Base-by-base conservation (phyloP, 495 filamentous ascomycete species). In the Cladorrhinum samala region DNA sequence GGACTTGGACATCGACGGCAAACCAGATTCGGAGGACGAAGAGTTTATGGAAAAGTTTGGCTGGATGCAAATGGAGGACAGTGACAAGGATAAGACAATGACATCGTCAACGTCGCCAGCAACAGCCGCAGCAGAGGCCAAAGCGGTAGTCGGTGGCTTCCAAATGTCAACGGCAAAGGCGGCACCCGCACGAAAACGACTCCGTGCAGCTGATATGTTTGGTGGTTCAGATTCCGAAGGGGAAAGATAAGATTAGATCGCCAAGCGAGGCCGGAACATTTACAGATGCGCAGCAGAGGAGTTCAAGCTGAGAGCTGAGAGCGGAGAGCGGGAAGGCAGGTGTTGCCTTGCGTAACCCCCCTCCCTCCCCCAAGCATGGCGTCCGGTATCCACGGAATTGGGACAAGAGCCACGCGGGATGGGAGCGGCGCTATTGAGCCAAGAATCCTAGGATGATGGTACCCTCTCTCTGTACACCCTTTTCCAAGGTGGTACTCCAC, bases 201-300 rank as follows among this genome's bases (percentile, higher is more conserved):
- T 89, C 65, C 88, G 83, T 56, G 91, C 91, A 3, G 89, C 89
- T 62, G 91, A 96, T 63, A 95, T 96, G 90, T 96, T 95, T 80
- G 91, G 87, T 14, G 86, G 81, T 61, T 76, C 72, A 2, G 75
- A 73, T 45, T 76, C 73, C 9, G 72, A 75, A 8, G 62, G 16
- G 8, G 27, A 39, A 27, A 44, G 45, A 49, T 33, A 57, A 48
- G 58, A 57, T 53, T 70, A 53, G 46, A 39, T 49, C 38, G 25
- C 40, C 36, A 52, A 52, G 40, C 30, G 24, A 47, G n/a, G n/a
- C n/a, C 30, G n/a, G 16, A 47, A 17, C 20, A 17, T 14, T 13
- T 21, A n/a, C 43, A 14, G 13, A 8, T 14, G n/a, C 24, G 24
- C 45, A 20, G 9, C 16, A 14, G 17, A 17, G 21, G 30, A 11